Conservation (phyloP, 805 yeast genomes). For the Candida dajiaensis region DNA sequence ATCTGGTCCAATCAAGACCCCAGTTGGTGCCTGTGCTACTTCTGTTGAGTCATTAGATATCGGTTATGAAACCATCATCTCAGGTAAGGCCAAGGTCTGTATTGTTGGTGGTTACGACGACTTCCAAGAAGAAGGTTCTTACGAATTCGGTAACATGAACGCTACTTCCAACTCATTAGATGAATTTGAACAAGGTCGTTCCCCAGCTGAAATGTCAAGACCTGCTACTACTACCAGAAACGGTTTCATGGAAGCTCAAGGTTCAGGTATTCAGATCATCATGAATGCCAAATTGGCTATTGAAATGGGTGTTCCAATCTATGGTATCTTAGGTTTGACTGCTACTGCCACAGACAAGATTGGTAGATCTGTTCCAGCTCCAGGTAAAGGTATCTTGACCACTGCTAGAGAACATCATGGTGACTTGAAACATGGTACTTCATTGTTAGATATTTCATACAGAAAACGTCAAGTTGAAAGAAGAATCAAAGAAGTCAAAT, state of each 20-base stretch:
- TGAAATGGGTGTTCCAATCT: slow-evolving; percentile 98
- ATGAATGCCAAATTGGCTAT: slow-evolving; percentile 94
- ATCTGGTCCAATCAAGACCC: slow-evolving; percentile 98
- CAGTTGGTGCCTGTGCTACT: slow-evolving; percentile 99
- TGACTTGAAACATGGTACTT: slow-evolving; percentile 68
- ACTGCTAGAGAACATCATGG: slow-evolving; percentile 94
- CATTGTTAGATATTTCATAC: slow-evolving; percentile 84
- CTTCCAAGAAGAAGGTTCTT: slow-evolving; percentile 98
- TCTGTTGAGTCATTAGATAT: slow-evolving; percentile 95
- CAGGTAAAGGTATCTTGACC: slow-evolving; percentile 98
- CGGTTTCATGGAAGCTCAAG: slow-evolving; percentile 99
- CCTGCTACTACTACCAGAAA: slow-evolving; percentile 94
- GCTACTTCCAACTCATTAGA: slow-evolving; percentile 89
- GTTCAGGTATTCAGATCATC: slow-evolving; percentile 95
- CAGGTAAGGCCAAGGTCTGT: slow-evolving; percentile 94
- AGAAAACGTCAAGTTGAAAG: slow-evolving; percentile 84
- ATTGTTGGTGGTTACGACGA: slow-evolving; percentile 99
- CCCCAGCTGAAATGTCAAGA: slow-evolving; percentile 98
- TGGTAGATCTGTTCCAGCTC: slow-evolving; percentile 99
- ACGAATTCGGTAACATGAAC: slow-evolving; percentile 97
- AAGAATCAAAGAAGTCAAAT: slow-evolving; percentile 70
- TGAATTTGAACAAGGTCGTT: slow-evolving; percentile 92
- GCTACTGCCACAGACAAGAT: slow-evolving; percentile 98
- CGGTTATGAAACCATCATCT: slow-evolving; percentile 89
- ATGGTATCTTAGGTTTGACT: slow-evolving; percentile 89